Percentiles rank a stretch among this genome's conserved stretches.
Evolutionary conservation across 2,329 filamentous ascomycete genomes (phyloP).

Genomic region (Biscogniauxia marginata): DNA sequence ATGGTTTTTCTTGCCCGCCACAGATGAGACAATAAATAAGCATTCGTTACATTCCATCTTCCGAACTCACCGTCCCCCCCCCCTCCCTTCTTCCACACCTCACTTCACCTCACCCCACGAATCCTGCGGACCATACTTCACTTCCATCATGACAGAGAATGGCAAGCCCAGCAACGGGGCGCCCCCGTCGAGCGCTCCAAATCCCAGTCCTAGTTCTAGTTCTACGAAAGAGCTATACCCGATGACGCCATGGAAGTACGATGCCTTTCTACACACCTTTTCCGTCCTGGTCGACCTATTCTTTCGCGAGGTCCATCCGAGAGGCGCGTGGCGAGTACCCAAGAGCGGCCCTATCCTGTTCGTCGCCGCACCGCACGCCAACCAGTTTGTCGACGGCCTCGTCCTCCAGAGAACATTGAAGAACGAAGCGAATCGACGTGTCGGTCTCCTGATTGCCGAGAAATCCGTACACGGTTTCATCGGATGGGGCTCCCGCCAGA

Average conservation of each 20-base stretch:
- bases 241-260: constrained; percentile 74
- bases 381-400: constrained; percentile 93
- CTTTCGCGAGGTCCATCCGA: constrained; percentile 95
- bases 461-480: constrained; percentile 96
- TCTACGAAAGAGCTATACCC: constrained; percentile 58
- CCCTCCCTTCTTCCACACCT: not conserved
- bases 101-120: not conserved
- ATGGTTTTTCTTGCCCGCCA: not conserved
- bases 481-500: constrained; percentile 78
- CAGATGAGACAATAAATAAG: not conserved
- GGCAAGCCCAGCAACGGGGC: constrained; percentile 16
- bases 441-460: constrained; percentile 89
- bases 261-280: constrained; percentile 74
- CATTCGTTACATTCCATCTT: not conserved
- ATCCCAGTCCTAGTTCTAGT: constrained; percentile 20
- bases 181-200: constrained; percentile 12
- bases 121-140: not conserved
- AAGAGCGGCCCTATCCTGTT: constrained; percentile 87
- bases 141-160: constrained; percentile 23
- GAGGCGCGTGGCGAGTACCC: constrained; percentile 93
- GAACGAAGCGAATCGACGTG: constrained; percentile 81
- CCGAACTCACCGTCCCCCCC: not conserved
- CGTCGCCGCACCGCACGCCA: constrained; percentile 94
- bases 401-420: constrained; percentile 89
- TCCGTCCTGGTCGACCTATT: constrained; percentile 90